Evolutionary conservation across 805 yeast genomes (phyloP), one percentile per base, ranked within the genome.

Genomic region (Candida dajiaensis): DNA sequence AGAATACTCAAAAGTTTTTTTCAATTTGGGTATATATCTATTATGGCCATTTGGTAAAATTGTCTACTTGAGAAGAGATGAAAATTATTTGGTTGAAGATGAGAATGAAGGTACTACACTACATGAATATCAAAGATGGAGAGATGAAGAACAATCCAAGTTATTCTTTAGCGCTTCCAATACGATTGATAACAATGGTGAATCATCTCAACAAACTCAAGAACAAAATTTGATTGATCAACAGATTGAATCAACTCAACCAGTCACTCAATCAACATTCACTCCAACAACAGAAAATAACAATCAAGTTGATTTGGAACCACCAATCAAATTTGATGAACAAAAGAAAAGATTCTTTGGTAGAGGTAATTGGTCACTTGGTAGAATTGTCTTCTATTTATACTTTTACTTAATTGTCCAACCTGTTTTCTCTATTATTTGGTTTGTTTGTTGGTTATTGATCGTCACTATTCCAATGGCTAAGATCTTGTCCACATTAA

Each of bases 401-500:
- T 77, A 78, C 53, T 90, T 81, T 63, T 89, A 90, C 61, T 53
- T 78, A 4, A 50, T 86, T 4, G 59, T 90, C 23, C 84, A 81
- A 50, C 98, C 98, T 1, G 58, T 86, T 3, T 69, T 82, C 28
- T 61, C 71, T 15, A 3, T 76, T 0, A 70, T 89, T 7, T 75
- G 85, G 6, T 53, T 77, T 1, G 40, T 81, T 5, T 78, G 92
- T 55, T 94, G 97, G 97, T 64, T 92, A 33, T 64, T 78, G 31
- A 96, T 90, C 0, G 83, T 94, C 63, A 81, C 96, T 6, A 89
- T 92, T 41, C 99, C 99, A 37, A 89, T 94, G 95, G 81, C 95
- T 16, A 89, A 89, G 44, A 84, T 89, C 16, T 69, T 85, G 23
- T 66, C 72, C 55, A 80, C 83, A 19, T 64, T 94, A 29, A 73